phyloP scores from a whole-genome alignment of 78 protist species.

The Dictyostelium intermedium region DNA sequence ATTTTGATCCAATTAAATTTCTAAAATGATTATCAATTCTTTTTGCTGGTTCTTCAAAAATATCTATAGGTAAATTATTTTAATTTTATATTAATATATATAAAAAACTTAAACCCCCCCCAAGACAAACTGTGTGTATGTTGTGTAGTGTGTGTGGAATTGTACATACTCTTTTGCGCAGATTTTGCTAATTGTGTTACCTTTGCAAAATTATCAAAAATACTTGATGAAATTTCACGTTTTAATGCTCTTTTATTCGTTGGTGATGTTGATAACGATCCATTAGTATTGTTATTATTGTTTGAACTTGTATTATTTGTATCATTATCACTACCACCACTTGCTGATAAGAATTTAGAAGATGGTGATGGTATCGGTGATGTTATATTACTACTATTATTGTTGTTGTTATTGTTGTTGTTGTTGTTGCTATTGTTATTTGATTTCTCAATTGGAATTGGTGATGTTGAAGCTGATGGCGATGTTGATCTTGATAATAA shows the following conservation, averaged over 20 bases:
- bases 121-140: no score
- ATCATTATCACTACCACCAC: conserved; percentile 16
- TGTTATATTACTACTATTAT: background rate
- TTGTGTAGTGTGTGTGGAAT: no score
- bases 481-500: conserved; percentile 1
- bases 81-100: no score
- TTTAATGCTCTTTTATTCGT: background rate
- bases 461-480: conserved; percentile 8
- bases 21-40: conserved; percentile 73
- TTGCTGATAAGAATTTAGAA: background rate
- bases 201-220: conserved; percentile 66
- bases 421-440: background rate
- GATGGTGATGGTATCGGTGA: conserved; percentile 49
- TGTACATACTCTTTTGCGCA: conserved; percentile 63
- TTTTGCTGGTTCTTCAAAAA: conserved; percentile 75
- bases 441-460: background rate
- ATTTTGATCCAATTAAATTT: conserved; percentile 38
- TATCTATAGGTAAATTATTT: no score
- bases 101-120: no score
- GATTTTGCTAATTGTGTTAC: conserved; percentile 62
- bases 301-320: background rate
- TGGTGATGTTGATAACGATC: conserved; percentile 26
- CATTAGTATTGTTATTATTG: no score
- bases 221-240: conserved; percentile 38
- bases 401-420: background rate